phyloP scores from a whole-genome alignment of 2,329 filamentous ascomycete species.

The Fusarium heterosporum region DNA sequence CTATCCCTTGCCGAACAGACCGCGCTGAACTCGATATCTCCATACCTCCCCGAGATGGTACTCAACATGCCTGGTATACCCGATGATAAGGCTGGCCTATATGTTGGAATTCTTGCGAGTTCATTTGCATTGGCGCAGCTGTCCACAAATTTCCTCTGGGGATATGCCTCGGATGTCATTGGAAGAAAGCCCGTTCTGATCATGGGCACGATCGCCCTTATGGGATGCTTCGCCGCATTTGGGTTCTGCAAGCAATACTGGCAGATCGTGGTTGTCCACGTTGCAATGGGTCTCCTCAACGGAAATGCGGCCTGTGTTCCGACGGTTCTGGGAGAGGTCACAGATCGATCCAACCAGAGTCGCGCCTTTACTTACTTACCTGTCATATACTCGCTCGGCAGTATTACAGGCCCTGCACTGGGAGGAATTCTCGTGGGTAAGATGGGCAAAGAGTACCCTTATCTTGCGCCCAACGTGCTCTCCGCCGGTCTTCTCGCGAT shows the following conservation, averaged over 20 bases:
- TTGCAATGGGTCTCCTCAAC: constrained; percentile 91
- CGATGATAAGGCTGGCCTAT: constrained; percentile 78
- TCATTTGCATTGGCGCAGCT: constrained; percentile 94
- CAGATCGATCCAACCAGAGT: constrained; percentile 94
- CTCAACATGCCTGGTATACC: constrained; percentile 85
- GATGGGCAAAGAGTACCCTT: constrained; percentile 76
- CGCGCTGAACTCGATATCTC: constrained; percentile 94
- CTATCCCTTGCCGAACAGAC: constrained; percentile 95
- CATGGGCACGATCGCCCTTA: constrained; percentile 83
- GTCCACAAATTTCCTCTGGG: constrained; percentile 79
- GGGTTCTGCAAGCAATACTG: constrained; percentile 85
- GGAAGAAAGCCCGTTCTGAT: constrained; percentile 82
- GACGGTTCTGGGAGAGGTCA: constrained; percentile 94
- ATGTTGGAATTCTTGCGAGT: constrained; percentile 90
- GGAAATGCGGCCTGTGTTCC: constrained; percentile 95
- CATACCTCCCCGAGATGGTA: constrained; percentile 95
- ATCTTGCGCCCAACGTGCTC: constrained; percentile 84
- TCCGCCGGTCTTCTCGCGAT: constrained; percentile 77
- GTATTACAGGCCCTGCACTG: constrained; percentile 91
- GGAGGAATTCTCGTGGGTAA: constrained; percentile 83
- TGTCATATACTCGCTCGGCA: constrained; percentile 94
- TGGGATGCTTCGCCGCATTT: constrained; percentile 84
- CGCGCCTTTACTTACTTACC: constrained; percentile 93
- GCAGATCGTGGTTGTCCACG: constrained; percentile 88
- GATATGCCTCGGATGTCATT: constrained; percentile 71